Evolutionary conservation across 2,329 filamentous ascomycete genomes (phyloP).

Genomic region (Colletotrichum falcatum): DNA sequence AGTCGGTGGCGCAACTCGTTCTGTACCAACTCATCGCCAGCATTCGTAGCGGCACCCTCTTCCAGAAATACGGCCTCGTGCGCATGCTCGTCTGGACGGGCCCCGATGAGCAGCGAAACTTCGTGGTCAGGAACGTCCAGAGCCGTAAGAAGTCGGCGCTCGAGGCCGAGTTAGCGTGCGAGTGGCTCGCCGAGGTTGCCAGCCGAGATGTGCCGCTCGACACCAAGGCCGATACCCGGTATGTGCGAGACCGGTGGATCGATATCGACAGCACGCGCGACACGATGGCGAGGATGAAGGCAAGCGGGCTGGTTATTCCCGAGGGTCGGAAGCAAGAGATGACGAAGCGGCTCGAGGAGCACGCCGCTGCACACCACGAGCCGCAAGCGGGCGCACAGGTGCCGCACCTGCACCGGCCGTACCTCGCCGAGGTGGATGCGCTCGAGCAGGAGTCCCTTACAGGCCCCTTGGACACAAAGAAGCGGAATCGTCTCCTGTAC

Average conservation of each 20-base stretch:
- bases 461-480: slow-evolving; percentile 12
- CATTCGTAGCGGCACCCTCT: slow-evolving; percentile 68
- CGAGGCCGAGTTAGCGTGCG: slow-evolving; percentile 70
- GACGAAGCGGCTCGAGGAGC: slow-evolving; percentile 45
- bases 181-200: slow-evolving; percentile 70
- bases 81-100: slow-evolving; percentile 82
- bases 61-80: slow-evolving; percentile 83
- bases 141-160: slow-evolving; percentile 68
- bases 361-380: slow-evolving; percentile 37
- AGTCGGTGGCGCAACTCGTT: slow-evolving; percentile 68
- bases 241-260: slow-evolving; percentile 59
- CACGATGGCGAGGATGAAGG: slow-evolving; percentile 60
- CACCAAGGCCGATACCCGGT: slow-evolving; percentile 44
- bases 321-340: slow-evolving; percentile 55
- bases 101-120: slow-evolving; percentile 66
- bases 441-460: slow-evolving; percentile 49
- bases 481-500: slow-evolving; percentile 43
- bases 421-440: slow-evolving; percentile 56
- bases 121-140: slow-evolving; percentile 71
- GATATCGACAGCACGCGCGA: slow-evolving; percentile 58
- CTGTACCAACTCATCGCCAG: slow-evolving; percentile 71
- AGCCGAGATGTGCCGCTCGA: slow-evolving; percentile 48
- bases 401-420: slow-evolving; percentile 53
- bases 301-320: slow-evolving; percentile 57
- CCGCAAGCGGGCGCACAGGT: slow-evolving; percentile 46